Evolutionary conservation across 2,329 filamentous ascomycete genomes (phyloP).

Genomic region (Chalaropsis ovoidea): DNA sequence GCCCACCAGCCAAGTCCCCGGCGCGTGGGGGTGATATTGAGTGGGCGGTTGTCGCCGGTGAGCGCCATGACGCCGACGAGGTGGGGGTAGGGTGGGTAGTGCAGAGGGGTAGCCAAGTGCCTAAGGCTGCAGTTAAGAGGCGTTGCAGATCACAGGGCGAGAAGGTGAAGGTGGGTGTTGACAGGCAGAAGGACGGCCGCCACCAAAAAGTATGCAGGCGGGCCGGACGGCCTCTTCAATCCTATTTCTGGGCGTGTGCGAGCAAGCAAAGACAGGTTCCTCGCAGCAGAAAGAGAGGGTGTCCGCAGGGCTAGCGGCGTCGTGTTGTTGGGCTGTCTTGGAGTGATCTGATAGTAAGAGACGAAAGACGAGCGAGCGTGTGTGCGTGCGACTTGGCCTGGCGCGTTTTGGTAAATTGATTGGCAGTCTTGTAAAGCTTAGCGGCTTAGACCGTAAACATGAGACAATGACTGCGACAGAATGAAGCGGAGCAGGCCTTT

Average conservation of each 20-base stretch:
- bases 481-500: not conserved
- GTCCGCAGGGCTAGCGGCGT: not conserved
- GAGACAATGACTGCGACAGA: constrained; percentile 9
- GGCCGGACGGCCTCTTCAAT: no score
- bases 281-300: not conserved
- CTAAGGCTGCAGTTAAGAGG: no score
- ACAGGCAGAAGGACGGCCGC: not conserved
- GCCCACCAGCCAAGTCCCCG: constrained; percentile 22
- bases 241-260: no score
- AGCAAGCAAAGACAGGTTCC: not conserved
- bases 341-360: not conserved
- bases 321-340: not conserved
- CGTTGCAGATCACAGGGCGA: no score
- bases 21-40: constrained; percentile 20
- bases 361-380: not conserved
- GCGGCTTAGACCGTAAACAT: constrained; percentile 6
- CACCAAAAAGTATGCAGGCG: no score
- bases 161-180: not conserved
- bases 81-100: not conserved
- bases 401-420: constrained; percentile 5
- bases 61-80: constrained; percentile 17
- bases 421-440: constrained; percentile 4
- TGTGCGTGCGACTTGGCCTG: not conserved
- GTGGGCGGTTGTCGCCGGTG: constrained; percentile 21
- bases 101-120: no score